Conservation (phyloP, 2,329 filamentous ascomycete genomes). For the Fusarium nisikadoi region DNA sequence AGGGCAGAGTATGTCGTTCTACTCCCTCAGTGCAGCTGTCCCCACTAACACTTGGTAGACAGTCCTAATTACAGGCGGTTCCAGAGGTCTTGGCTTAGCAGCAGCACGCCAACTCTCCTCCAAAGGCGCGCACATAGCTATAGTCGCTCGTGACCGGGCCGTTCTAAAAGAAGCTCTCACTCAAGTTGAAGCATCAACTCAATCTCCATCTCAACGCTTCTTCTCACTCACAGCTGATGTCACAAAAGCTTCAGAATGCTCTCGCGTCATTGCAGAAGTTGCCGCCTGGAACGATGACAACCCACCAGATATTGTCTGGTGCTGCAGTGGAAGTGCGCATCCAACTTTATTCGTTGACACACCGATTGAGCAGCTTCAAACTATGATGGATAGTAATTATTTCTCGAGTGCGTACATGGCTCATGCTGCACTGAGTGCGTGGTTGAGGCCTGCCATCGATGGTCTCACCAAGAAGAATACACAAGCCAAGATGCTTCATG, state of each 20-base stretch:
- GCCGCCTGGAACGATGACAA: constrained; percentile 20
- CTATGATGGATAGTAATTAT: constrained; percentile 38
- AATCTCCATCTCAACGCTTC: constrained; percentile 16
- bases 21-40: background rate
- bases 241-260: constrained; percentile 17
- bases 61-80: constrained; percentile 27
- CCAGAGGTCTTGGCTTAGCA: constrained; percentile 23
- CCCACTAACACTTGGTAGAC: constrained; percentile 6
- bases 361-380: constrained; percentile 27
- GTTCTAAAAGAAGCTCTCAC: constrained; percentile 15
- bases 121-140: constrained; percentile 22
- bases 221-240: constrained; percentile 15
- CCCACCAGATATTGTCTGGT: constrained; percentile 21
- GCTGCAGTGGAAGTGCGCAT: constrained; percentile 32
- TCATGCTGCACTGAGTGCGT: constrained; percentile 26
- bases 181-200: constrained; percentile 14
- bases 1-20: background rate
- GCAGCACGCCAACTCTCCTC: constrained; percentile 26
- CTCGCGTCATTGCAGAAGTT: constrained; percentile 12
- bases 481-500: too few species aligned
- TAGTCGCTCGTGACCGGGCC: constrained; percentile 3
- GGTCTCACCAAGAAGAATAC: too few species aligned
- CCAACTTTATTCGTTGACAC: constrained; percentile 33
- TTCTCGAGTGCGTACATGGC: constrained; percentile 36
- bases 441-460: constrained; percentile 16